Evolutionary conservation across 192 early-diverging fungal genomes (phyloP), one percentile per base, ranked within the genome.

Genomic region (Irineochytrium annulatum): DNA sequence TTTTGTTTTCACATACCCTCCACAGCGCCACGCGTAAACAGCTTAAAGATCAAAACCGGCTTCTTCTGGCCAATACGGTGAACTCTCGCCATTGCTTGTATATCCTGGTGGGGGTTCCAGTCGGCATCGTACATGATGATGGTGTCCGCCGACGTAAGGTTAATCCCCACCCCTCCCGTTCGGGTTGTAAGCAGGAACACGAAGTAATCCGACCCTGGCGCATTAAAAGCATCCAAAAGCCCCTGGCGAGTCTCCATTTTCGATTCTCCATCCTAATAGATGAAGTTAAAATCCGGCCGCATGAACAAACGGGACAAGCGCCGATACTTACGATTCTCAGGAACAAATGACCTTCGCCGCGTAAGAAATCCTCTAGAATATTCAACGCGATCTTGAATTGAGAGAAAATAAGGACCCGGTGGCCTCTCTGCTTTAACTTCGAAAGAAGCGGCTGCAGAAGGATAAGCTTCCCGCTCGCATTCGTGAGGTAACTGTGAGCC

Each of bases 341-440:
- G 71, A 71, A 89, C 34, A 60, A 57, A 53, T 78, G 77, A 0
- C 68, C 72, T 51, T 80, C 67, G 1, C 62, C 73, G 2, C 68
- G 55, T 43, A 94, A 60, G 60, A 87, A 88, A 4, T 85, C 71
- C 60, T 93, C 91, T 14, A 95, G 62, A 24, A 97, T 79, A 63
- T 93, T 85, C 22, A 97, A 71, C 57, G 87, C 82, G 24, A 81
- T 67, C n/a, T 86, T 90, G 68, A 95, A 92, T 63, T 93, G 91
- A 45, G 82, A 85, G 60, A 97, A 97, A 24, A 97, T 66, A 3
- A 97, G 66, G 0, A 95, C 75, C 16, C 85, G 74, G 68, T 88
- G 77, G 0, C 82, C 77, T 8, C 71, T 54, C 16, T 59, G 72
- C 43, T 84, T 76, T 26, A 91, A 56, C 59, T 88, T 84, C 0